Conservation (phyloP, 2,329 filamentous ascomycete genomes). For the Aspergillus sp. region DNA sequence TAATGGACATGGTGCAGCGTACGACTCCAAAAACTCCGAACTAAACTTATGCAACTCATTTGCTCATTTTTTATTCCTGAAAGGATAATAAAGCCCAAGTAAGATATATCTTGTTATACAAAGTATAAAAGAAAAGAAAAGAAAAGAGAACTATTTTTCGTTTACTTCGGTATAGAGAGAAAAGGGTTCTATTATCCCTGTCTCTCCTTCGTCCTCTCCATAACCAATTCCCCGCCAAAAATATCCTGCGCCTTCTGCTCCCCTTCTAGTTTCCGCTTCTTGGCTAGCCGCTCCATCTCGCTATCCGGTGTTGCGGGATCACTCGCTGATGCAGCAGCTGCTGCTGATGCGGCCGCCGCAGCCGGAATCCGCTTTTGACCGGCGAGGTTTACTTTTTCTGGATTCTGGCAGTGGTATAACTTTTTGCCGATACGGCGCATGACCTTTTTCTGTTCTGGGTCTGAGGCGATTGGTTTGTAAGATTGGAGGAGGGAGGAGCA, state of each 20-base stretch:
- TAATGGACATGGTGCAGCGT: too few species aligned
- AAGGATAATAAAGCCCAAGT: too few species aligned
- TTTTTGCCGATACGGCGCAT: slow-evolving; percentile 51
- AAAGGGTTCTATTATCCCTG: not conserved
- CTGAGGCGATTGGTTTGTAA: slow-evolving; percentile 39
- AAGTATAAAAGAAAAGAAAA: too few species aligned
- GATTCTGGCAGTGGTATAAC: slow-evolving; percentile 50
- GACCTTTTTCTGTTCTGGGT: slow-evolving; percentile 43
- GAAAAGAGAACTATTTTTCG: too few species aligned
- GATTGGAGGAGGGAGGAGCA: slow-evolving; percentile 42
- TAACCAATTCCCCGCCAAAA: slow-evolving; percentile 40
- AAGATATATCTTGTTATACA: too few species aligned
- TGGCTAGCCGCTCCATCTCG: slow-evolving; percentile 39
- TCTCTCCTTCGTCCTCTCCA: slow-evolving; percentile 30
- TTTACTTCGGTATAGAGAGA: too few species aligned
- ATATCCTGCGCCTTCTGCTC: slow-evolving; percentile 33
- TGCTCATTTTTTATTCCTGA: too few species aligned
- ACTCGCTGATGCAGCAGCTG: slow-evolving; percentile 15
- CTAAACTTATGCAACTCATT: too few species aligned
- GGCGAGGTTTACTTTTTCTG: slow-evolving; percentile 46
- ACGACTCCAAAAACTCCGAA: too few species aligned
- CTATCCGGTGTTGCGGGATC: slow-evolving; percentile 33
- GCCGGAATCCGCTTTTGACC: slow-evolving; percentile 44
- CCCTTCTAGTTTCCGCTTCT: slow-evolving; percentile 41
- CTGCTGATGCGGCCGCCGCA: slow-evolving; percentile 27